These are phyloP conservation scores for Rhodotorula sp. DNA, from an alignment of 1,284 basidiomycete genomes.

Conservation along the genomic window DNA sequence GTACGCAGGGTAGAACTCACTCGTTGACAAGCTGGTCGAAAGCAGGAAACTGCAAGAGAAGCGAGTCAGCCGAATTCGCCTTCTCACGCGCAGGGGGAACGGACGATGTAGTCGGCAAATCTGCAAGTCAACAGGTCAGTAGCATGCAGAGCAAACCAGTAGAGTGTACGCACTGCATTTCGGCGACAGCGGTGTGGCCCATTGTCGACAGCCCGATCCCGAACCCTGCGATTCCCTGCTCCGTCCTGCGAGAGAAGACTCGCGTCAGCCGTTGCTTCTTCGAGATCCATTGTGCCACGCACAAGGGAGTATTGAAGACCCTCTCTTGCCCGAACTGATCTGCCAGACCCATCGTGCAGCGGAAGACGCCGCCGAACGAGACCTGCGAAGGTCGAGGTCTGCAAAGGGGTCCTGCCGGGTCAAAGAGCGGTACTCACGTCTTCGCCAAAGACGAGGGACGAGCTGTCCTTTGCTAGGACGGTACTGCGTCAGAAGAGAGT, in stretches of 20 bases:
- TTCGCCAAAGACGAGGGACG: conserved; percentile 85
- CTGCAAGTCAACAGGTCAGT: neutral
- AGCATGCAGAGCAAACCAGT: neutral
- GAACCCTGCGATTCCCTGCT: conserved; percentile 93
- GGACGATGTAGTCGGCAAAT: conserved; percentile 25
- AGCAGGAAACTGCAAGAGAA: conserved; percentile 57
- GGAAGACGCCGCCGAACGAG: conserved; percentile 83
- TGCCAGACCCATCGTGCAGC: conserved; percentile 74
- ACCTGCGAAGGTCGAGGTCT: conserved; percentile 17
- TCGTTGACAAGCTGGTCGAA: conserved; percentile 95
- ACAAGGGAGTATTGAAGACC: conserved; percentile 89
- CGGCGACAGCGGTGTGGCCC: conserved; percentile 91
- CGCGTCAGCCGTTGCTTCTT: neutral
- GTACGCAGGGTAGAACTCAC: conserved; percentile 28
- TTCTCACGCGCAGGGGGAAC: neutral
- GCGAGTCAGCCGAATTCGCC: neutral
- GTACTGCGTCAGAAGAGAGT: conserved; percentile 55
- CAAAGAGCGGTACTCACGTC: conserved; percentile 64
- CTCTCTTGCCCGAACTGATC: conserved; percentile 90
- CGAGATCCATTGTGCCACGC: neutral
- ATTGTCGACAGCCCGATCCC: conserved; percentile 88
- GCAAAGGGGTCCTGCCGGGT: neutral
- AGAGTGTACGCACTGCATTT: conserved; percentile 62
- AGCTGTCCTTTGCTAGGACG: conserved; percentile 78
- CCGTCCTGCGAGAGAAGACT: conserved; percentile 55